A percentile compares a stretch with the other conserved stretches of the same genome.
Conservation (phyloP, 148 eudicot genomes). For the Persicaria tinctoria region DNA sequence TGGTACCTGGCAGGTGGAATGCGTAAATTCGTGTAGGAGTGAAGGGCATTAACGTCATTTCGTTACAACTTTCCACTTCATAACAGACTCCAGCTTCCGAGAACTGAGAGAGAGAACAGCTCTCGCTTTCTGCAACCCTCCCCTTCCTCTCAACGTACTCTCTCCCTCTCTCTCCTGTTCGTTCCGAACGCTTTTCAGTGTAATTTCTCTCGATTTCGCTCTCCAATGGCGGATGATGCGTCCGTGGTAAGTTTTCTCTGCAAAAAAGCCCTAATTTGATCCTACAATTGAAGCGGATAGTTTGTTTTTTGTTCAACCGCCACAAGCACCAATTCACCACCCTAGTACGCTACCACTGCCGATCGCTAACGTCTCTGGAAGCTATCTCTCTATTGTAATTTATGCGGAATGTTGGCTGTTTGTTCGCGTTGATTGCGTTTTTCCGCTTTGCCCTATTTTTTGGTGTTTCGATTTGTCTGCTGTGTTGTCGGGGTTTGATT, state of each 20-base stretch:
- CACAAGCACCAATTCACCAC: not conserved
- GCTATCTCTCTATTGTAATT: not conserved
- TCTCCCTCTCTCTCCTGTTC: not conserved
- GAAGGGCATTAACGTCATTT: not conserved
- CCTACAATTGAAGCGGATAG: not conserved
- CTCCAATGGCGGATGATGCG: constrained; percentile 11
- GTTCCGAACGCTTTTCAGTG: not conserved
- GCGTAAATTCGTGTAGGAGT: not conserved
- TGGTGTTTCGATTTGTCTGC: not conserved
- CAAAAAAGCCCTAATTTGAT: not conserved
- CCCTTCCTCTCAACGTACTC: constrained; percentile 9
- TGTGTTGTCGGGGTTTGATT: not conserved
- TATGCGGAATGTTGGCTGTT: not conserved
- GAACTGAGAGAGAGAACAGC: not conserved
- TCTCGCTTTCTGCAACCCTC: not conserved
- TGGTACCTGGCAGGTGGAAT: not conserved
- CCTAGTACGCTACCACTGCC: constrained; percentile 5
- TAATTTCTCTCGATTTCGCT: constrained; percentile 3
- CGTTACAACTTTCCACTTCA: not conserved
- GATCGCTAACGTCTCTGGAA: constrained; percentile 4
- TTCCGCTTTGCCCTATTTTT: constrained; percentile 10
- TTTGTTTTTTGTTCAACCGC: not conserved
- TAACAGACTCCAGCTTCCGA: constrained; percentile 15
- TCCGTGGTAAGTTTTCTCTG: not conserved
- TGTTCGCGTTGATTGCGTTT: constrained; percentile 6